Evolutionary conservation across 129 eudicot genomes (phyloP), one percentile per base, ranked within the genome.

Genomic region (Helianthus tuberosus): DNA sequence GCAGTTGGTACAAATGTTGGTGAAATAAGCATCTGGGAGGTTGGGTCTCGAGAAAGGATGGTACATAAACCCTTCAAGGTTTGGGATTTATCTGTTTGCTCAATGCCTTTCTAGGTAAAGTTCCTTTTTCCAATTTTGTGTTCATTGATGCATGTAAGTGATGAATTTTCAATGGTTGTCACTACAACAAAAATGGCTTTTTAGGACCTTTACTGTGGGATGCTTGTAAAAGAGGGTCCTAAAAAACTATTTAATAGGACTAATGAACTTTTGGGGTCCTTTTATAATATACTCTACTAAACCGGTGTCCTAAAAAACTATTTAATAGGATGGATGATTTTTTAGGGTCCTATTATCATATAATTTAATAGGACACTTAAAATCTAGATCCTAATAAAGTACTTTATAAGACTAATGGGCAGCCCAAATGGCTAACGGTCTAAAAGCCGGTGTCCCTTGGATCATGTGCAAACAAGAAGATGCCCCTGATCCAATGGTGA

Each of bases 1-100:
- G 81, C 70, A 92, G 98, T 87, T 75, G 98, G 98, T 52, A 92
- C 98, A 52, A 89, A 89, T 78, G 96, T 92, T 82, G 98, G 96
- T 73, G 98, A 92, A 71, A 84, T 92, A 76, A 89, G 93, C 84
- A 85, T 92, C 55, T 92, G 98, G 98, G 96, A 92, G 76, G 89
- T 92, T 80, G 98, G 98, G 29, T 89, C 96, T 74, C 89, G 96
- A 35, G 98, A 92, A 77, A 82, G 86, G 79, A 73, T 92, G 79
- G 96, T 86, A 16, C 91, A 85, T 69, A 92, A 86, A 84, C 80
- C 86, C 84, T 92, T 92, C 82, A 89, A 85, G 83, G 96, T 92
- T 25, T 92, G 98, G 98, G 96, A 89, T 54, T 64, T 92, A 54
- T 82, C 93, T 68, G 85, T 82, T 69, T 89, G 92, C 78, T 89